Conservation (phyloP, 495 filamentous ascomycete genomes). For the Neurospora sp. region DNA sequence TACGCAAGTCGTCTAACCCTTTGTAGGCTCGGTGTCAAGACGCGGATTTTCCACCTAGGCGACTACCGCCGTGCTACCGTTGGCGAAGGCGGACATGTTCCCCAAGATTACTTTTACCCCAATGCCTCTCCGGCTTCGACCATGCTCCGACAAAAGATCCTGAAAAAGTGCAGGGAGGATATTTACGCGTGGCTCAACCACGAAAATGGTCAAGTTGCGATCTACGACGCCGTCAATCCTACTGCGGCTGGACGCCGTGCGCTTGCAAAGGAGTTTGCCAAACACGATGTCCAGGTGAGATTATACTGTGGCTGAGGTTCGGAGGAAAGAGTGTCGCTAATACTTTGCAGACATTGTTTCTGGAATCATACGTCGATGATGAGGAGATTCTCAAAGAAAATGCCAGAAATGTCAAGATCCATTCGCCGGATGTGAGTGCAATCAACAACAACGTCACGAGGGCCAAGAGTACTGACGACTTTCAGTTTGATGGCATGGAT, state of each 20-base stretch:
- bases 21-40: constrained; percentile 89
- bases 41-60: constrained; percentile 90
- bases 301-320: not conserved
- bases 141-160: constrained; percentile 86
- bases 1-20: constrained; percentile 6
- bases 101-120: constrained; percentile 95
- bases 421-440: constrained; percentile 75
- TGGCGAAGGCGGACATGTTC: constrained; percentile 75
- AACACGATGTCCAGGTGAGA: constrained; percentile 81
- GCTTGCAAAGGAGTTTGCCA: constrained; percentile 89
- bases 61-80: constrained; percentile 92
- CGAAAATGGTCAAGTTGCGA: constrained; percentile 96
- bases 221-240: constrained; percentile 98
- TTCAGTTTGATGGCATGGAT: constrained; percentile 76
- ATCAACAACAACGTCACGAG: not conserved
- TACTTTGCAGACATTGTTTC: constrained; percentile 67
- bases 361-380: constrained; percentile 92
- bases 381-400: constrained; percentile 93
- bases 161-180: constrained; percentile 95
- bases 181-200: constrained; percentile 93
- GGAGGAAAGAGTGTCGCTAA: constrained; percentile 2
- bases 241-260: constrained; percentile 72
- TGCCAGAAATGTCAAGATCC: constrained; percentile 93
- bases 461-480: constrained; percentile 15
- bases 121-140: constrained; percentile 84